A percentile compares a stretch with the other conserved stretches of the same genome.
These are phyloP conservation scores for Colletotrichum brevisporum DNA, from an alignment of 2,329 filamentous ascomycete species.

Conservation along the genomic window DNA sequence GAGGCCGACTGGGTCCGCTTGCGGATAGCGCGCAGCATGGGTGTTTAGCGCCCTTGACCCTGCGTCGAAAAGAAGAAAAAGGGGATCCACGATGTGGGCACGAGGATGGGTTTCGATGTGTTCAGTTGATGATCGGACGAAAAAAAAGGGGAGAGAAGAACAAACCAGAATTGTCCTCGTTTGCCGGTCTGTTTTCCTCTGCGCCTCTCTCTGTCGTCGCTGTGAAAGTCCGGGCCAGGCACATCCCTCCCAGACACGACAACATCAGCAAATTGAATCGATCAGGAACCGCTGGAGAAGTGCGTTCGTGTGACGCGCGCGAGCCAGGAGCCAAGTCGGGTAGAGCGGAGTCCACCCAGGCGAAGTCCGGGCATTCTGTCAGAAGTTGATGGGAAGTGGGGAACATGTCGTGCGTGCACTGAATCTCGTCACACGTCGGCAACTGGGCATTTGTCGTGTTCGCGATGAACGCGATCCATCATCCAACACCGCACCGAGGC, in stretches of 20 bases:
- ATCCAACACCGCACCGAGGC: neutral
- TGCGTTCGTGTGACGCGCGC: conserved; percentile 18
- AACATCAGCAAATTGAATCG: conserved; percentile 1
- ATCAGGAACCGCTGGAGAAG: neutral
- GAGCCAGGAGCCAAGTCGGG: conserved; percentile 23
- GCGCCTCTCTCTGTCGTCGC: no score
- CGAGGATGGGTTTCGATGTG: conserved; percentile 32
- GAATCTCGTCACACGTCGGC: neutral
- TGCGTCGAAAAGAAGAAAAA: neutral
- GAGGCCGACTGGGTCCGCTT: conserved; percentile 27
- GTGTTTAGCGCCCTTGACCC: conserved; percentile 38
- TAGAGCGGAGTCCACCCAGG: conserved; percentile 17
- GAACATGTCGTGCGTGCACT: neutral
- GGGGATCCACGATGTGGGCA: conserved; percentile 34
- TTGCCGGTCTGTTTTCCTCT: no score
- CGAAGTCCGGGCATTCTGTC: conserved; percentile 17
- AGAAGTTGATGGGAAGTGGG: conserved; percentile 20
- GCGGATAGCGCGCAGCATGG: conserved; percentile 3
- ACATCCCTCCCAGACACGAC: neutral
- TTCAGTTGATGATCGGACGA: conserved; percentile 36
- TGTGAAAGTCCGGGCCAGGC: neutral
- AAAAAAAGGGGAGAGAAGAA: conserved; percentile 14
- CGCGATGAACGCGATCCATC: neutral
- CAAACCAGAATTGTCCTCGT: neutral
- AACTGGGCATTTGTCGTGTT: neutral